phyloP scores from a whole-genome alignment of 768 basidiomycete species.

The Coprinopsis strossmayeri region DNA sequence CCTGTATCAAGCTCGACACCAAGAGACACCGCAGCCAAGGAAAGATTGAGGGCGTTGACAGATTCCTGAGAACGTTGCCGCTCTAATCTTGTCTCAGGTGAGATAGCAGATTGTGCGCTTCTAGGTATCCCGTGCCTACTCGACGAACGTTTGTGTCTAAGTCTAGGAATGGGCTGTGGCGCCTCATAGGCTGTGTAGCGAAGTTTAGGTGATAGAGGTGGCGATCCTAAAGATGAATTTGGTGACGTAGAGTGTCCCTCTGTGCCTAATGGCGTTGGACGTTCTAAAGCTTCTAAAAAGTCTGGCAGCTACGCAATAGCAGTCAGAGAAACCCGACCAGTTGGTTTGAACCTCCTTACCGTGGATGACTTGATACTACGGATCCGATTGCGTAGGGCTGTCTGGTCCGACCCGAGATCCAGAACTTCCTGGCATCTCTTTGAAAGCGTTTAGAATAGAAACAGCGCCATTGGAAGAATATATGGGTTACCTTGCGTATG shows the following conservation, averaged over 20 bases:
- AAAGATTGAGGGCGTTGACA: slow-evolving; percentile 2
- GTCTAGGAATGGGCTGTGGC: slow-evolving; percentile 44
- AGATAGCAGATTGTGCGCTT: neutral
- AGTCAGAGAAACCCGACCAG: neutral
- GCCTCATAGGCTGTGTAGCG: slow-evolving; percentile 68
- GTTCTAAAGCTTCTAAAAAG: slow-evolving; percentile 48
- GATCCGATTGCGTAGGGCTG: neutral
- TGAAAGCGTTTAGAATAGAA: slow-evolving; percentile 1
- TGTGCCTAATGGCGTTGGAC: slow-evolving; percentile 10
- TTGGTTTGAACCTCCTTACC: neutral
- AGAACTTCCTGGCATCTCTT: slow-evolving; percentile 73
- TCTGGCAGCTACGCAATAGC: slow-evolving; percentile 55
- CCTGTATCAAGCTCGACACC: neutral
- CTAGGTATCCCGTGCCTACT: slow-evolving; percentile 14
- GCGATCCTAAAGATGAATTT: slow-evolving; percentile 8
- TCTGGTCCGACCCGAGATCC: slow-evolving; percentile 25
- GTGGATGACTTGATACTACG: neutral
- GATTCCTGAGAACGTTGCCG: neutral
- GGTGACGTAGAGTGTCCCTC: slow-evolving; percentile 11
- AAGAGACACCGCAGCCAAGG: slow-evolving; percentile 9
- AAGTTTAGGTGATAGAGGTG: slow-evolving; percentile 34
- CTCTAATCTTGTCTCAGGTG: neutral
- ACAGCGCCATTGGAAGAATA: neutral
- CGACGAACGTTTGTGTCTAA: slow-evolving; percentile 26
- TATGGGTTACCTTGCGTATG: slow-evolving; percentile 46